phyloP scores from a whole-genome alignment of 768 basidiomycete species.

The Suillus plorans region DNA sequence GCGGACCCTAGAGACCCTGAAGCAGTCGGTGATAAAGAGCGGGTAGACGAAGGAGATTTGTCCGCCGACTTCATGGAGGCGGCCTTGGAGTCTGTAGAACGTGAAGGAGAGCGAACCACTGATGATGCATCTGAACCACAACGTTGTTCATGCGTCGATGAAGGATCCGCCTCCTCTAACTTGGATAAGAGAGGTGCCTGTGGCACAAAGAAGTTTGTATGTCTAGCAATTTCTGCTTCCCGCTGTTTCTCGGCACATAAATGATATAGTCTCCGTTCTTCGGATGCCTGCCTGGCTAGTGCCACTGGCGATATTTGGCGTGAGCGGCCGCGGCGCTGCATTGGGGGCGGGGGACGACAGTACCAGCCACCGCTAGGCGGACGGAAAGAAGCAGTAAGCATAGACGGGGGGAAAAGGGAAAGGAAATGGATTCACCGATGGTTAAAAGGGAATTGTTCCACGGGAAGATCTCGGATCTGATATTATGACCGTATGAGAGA shows the following conservation, averaged over 20 bases:
- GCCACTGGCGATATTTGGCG: conserved; percentile 42
- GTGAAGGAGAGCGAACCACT: neutral
- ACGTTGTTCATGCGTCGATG: neutral
- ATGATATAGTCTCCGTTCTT: conserved; percentile 32
- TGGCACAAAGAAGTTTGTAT: conserved; percentile 4
- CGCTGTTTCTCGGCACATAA: conserved; percentile 15
- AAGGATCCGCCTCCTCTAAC: conserved; percentile 5
- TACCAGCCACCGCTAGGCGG: conserved; percentile 23
- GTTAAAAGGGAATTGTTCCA: conserved; percentile 17
- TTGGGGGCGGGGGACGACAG: conserved; percentile 20
- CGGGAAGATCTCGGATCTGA: conserved; percentile 12
- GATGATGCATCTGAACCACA: neutral
- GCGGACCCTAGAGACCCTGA: conserved; percentile 14
- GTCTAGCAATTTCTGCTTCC: conserved; percentile 1
- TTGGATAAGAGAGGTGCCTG: conserved; percentile 5
- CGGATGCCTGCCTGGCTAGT: conserved; percentile 42
- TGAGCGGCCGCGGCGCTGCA: conserved; percentile 41
- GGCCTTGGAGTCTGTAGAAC: conserved; percentile 1
- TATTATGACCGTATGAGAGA: conserved; percentile 6
- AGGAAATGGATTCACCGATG: conserved; percentile 9
- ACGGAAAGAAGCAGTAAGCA: conserved; percentile 26
- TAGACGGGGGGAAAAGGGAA: conserved; percentile 12
- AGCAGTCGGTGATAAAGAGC: conserved; percentile 24
- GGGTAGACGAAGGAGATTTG: conserved; percentile 9
- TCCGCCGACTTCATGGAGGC: neutral